Conservation (phyloP, 1,284 basidiomycete genomes). For the Microbotryum lychnidis-dioicae region DNA sequence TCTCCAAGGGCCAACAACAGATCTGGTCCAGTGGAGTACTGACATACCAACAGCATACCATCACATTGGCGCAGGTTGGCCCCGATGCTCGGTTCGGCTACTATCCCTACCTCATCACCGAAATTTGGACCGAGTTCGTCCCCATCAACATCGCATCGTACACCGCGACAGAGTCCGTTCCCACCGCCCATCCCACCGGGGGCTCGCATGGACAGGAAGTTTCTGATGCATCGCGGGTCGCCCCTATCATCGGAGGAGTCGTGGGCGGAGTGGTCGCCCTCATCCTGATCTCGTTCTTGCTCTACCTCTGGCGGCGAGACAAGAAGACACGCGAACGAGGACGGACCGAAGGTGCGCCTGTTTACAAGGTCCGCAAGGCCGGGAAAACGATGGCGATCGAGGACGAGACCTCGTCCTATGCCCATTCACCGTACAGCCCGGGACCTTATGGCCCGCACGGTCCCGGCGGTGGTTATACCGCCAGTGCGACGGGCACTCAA, state of each 20-base stretch:
- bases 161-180: conserved; percentile 7
- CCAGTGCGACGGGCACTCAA: neutral
- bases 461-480: neutral
- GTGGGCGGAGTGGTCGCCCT: conserved; percentile 26
- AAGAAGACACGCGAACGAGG: conserved; percentile 7
- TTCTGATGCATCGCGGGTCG: neutral
- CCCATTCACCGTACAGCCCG: no score
- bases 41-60: conserved; percentile 21
- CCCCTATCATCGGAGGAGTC: conserved; percentile 25
- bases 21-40: conserved; percentile 21
- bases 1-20: conserved; percentile 4
- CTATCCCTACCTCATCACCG: conserved; percentile 28
- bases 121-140: conserved; percentile 22
- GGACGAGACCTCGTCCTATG: conserved; percentile 12
- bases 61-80: conserved; percentile 19
- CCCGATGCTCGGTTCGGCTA: conserved; percentile 27
- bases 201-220: neutral
- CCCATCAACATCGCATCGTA: conserved; percentile 23
- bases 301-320: conserved; percentile 29
- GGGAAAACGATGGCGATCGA: conserved; percentile 27
- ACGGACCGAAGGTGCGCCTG: conserved; percentile 8
- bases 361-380: conserved; percentile 16
- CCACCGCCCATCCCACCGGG: neutral
- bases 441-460: neutral
- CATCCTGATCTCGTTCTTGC: conserved; percentile 18